Evolutionary conservation across 768 basidiomycete genomes (phyloP), one percentile per base, ranked within the genome.

Genomic region (Pluteus cervinus): DNA sequence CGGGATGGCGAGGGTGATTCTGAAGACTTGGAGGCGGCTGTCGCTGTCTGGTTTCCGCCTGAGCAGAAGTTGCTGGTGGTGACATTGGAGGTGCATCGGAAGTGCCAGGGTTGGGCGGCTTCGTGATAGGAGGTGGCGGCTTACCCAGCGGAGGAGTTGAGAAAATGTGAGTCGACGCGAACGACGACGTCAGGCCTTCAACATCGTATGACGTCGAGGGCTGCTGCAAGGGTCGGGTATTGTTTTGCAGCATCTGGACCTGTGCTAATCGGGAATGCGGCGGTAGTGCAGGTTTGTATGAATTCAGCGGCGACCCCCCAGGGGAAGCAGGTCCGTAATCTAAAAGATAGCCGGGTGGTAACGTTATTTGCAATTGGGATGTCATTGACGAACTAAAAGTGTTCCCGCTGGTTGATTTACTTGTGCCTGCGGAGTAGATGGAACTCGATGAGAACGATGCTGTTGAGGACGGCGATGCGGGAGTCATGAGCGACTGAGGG

Each of bases 1-100:
- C 83, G 1, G 85, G 85, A 45, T 81, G 83, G 31, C 78, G 69
- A 25, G 65, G 67, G 40, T 39, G 43, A 7, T 36, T 30, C 11
- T 30, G 24, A 12, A 15, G 32, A n/a, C 24, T 49, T 28, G 36
- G 20, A 29, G 46, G 33, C 16, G 43, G 31, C n/a, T n/a, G n/a
- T n/a, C n/a, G n/a, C n/a, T n/a, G n/a, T n/a, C n/a, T n/a, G n/a
- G n/a, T n/a, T n/a, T n/a, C n/a, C n/a, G n/a, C n/a, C n/a, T n/a
- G n/a, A n/a, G n/a, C n/a, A n/a, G n/a, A n/a, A n/a, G n/a, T n/a
- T n/a, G n/a, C n/a, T n/a, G n/a, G n/a, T n/a, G n/a, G n/a, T n/a
- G n/a, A n/a, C n/a, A n/a, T n/a, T n/a, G n/a, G n/a, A n/a, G n/a
- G n/a, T n/a, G n/a, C n/a, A n/a, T n/a, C n/a, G n/a, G n/a, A n/a